Base-by-base conservation (phyloP, 306 rosid genomes). In the Betula pendula region DNA sequence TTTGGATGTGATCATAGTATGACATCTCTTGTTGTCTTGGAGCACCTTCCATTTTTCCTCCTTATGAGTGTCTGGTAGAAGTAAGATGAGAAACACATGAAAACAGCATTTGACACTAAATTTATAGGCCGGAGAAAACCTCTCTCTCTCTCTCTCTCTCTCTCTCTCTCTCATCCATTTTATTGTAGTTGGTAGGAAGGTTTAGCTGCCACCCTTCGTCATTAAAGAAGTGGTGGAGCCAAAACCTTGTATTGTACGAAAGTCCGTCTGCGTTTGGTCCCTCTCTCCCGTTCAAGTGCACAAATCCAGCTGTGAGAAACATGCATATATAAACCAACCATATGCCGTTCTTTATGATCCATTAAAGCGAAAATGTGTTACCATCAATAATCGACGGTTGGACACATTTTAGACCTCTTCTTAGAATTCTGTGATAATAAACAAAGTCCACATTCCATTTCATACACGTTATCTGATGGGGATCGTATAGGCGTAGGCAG, bases 1-100 rank as follows among this genome's bases (percentile, higher is more conserved):
- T 84, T 20, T 80, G 79, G 72, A 81, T 59, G 10, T 73, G 90
- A 79, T 84, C 90, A 56, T 27, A n/a, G 84, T 78, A 84, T 12
- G 91, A 80, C 85, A 81, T 90, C 75, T 75, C 29, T 70, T 84
- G 88, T 14, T 20, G 63, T 66, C 75, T 35, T 69, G 91, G 88
- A 74, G 86, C 96, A 79, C 56, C 52, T 5, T 55, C 82, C 82
- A 73, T 85, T 63, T 75, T 79, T 59, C 22, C 62, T 68, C 38
- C 68, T 35, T 65, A 4, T 14, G 42, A 38, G 6, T 15, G 68
- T 33, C 20, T 17, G 27, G 22, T 65, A 17, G 70, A 33, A 60
- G 31, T 33, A 2, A 20, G 22, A 22, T 50, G 11, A 48, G 63
- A 65, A 73, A 27, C 33, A 72, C 60, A 51, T 58, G 60, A 49